These are phyloP conservation scores for Trypanosoma boissoni DNA, from an alignment of 208 protist genomes.

Conservation along the genomic window DNA sequence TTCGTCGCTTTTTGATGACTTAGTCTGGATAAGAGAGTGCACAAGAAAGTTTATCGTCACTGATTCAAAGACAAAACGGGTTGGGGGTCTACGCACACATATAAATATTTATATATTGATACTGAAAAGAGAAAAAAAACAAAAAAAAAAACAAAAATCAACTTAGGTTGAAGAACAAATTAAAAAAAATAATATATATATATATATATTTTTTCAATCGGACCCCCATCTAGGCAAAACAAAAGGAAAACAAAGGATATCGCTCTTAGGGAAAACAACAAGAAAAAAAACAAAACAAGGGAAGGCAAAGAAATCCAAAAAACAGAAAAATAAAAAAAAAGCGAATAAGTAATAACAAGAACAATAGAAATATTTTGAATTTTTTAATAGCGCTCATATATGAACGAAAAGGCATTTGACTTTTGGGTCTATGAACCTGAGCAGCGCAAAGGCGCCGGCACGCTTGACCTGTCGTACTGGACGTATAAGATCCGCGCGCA, in stretches of 20 bases:
- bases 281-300: slow-evolving; percentile 5
- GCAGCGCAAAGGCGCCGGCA: slow-evolving; percentile 50
- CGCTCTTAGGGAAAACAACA: no score
- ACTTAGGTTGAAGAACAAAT: slow-evolving; percentile 3
- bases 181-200: no score
- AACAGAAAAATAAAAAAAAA: slow-evolving; percentile 4
- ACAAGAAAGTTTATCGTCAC: no score
- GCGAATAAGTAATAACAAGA: neutral
- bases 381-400: no score
- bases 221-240: no score
- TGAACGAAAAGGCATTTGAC: slow-evolving; percentile 26
- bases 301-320: neutral
- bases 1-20: no score
- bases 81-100: no score
- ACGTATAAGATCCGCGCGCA: slow-evolving; percentile 52
- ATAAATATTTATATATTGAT: no score
- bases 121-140: slow-evolving; percentile 3
- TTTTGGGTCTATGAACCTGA: slow-evolving; percentile 40
- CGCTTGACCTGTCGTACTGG: slow-evolving; percentile 82
- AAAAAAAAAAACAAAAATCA: slow-evolving; percentile 6
- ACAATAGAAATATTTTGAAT: neutral
- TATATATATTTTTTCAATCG: no score
- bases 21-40: no score
- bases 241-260: no score
- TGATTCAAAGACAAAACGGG: no score